These are phyloP conservation scores for Apodospora peruviana DNA, from an alignment of 495 filamentous ascomycete genomes.

Conservation along the genomic window DNA sequence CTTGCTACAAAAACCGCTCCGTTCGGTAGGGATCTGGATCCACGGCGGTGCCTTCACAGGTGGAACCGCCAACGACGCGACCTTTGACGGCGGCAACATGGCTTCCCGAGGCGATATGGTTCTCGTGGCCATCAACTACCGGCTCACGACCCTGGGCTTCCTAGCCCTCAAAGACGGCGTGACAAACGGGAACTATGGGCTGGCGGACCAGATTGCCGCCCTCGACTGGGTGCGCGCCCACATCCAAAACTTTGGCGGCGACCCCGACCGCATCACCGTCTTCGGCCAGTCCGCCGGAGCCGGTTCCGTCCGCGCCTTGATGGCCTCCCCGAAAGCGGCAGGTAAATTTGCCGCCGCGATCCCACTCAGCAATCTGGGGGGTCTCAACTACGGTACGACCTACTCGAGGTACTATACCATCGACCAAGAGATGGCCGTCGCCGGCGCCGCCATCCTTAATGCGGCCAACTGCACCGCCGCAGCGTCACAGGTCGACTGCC, in stretches of 20 bases:
- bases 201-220: slow-evolving; percentile 52
- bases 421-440: slow-evolving; percentile 29
- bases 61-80: slow-evolving; percentile 35
- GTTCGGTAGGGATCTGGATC: slow-evolving; percentile 50
- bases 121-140: slow-evolving; percentile 60
- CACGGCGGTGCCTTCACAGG: slow-evolving; percentile 37
- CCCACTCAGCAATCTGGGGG: slow-evolving; percentile 43
- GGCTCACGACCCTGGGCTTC: slow-evolving; percentile 59
- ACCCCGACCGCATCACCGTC: slow-evolving; percentile 53
- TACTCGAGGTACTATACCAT: slow-evolving; percentile 47
- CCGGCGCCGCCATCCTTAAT: slow-evolving; percentile 35
- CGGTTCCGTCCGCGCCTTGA: slow-evolving; percentile 45
- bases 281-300: slow-evolving; percentile 53
- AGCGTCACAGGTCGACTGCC: slow-evolving; percentile 39
- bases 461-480: slow-evolving; percentile 37
- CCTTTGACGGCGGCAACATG: slow-evolving; percentile 42
- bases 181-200: slow-evolving; percentile 51
- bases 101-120: slow-evolving; percentile 52
- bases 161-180: slow-evolving; percentile 37
- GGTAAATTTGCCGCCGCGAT: slow-evolving; percentile 48
- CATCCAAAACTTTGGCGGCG: slow-evolving; percentile 56
- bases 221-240: slow-evolving; percentile 62
- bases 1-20: slow-evolving; percentile 22
- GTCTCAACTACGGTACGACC: slow-evolving; percentile 36
- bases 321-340: slow-evolving; percentile 46